Evolutionary conservation across 768 basidiomycete species (phyloP), one percentile per base, ranked within the genome.

Genomic region (Amanita pallidorosea): DNA sequence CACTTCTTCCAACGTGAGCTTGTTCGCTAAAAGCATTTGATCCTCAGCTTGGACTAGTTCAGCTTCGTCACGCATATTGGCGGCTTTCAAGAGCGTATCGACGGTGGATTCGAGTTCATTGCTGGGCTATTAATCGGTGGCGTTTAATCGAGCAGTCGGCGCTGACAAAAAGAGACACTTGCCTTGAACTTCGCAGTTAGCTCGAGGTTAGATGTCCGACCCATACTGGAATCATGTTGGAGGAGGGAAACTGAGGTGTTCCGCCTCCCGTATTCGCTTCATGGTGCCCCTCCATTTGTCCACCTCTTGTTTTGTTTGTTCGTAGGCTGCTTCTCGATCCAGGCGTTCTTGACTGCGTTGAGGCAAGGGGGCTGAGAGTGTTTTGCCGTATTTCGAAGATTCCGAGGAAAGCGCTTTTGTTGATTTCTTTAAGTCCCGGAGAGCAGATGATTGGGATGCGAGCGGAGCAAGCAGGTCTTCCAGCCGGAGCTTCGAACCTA

Each of bases 231-330:
- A 51, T 80, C 72, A 1, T 75, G 75, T 75, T 92, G 89, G 4
- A 93, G 69, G n/a, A 22, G 89, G 89, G 63, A 93, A 93, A 47
- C 83, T 89, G 36, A 93, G 67, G 65, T 91, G 86, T 53, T 93
- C 89, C 4, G 89, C 88, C 85, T 97, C 90, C 56, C 85, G 83
- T 56, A 99, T 92, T 18, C 80, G 77, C 64, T 87, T 88, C 85
- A 97, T 95, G 3, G 90, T 88, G 5, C 79, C 81, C 23, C 79
- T 79, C 96, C 95, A 98, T 70, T 95, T 96, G 55, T 88, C 81
- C 2, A 95, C 85, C 64, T 97, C 94, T 55, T 79, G 76, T 62
- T 89, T 91, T 4, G 94, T 97, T 65, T 88, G 78, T 59, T 93
- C 92, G 62, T 95, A 96, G 0, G 95, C 95, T 7, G 93, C 95